A percentile compares a stretch with the other conserved stretches of the same genome.
These are phyloP conservation scores for Phialemonium atrogriseum DNA, from an alignment of 2,329 filamentous ascomycete species.

Conservation along the genomic window DNA sequence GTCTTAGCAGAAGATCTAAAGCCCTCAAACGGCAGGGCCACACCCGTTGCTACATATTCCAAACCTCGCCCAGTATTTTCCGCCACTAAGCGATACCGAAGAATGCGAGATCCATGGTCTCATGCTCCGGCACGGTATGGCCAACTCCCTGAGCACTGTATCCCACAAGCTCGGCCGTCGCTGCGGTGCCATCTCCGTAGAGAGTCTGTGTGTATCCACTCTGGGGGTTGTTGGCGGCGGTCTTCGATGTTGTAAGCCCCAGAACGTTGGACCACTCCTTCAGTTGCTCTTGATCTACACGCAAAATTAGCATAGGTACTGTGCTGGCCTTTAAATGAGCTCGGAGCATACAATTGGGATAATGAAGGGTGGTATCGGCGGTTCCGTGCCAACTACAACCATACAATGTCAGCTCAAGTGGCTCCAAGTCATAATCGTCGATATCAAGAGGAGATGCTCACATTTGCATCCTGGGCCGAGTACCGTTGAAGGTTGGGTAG, in stretches of 20 bases:
- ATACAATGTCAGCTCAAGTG: conserved; percentile 36
- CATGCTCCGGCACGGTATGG: conserved; percentile 25
- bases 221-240: conserved; percentile 22
- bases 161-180: conserved; percentile 17
- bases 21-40: too few relatives aligned
- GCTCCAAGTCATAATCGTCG: too few relatives aligned
- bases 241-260: conserved; percentile 22
- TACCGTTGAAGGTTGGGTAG: conserved; percentile 41
- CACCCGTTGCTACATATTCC: too few relatives aligned
- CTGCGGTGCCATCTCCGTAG: conserved; percentile 19
- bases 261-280: conserved; percentile 40
- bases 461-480: conserved; percentile 28
- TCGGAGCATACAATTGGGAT: too few relatives aligned
- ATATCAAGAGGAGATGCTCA: neutral
- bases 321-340: conserved; percentile 22
- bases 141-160: conserved; percentile 24
- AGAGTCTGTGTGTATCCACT: conserved; percentile 27
- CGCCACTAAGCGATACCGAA: conserved; percentile 24
- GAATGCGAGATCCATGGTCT: conserved; percentile 24
- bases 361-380: conserved; percentile 26
- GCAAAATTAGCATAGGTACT: neutral
- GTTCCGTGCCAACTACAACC: conserved; percentile 23
- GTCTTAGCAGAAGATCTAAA: too few relatives aligned
- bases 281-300: conserved; percentile 15
- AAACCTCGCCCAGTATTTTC: too few relatives aligned